Conservation (phyloP, 208 protist species). For the Leptomonas pyrrhocoris region DNA sequence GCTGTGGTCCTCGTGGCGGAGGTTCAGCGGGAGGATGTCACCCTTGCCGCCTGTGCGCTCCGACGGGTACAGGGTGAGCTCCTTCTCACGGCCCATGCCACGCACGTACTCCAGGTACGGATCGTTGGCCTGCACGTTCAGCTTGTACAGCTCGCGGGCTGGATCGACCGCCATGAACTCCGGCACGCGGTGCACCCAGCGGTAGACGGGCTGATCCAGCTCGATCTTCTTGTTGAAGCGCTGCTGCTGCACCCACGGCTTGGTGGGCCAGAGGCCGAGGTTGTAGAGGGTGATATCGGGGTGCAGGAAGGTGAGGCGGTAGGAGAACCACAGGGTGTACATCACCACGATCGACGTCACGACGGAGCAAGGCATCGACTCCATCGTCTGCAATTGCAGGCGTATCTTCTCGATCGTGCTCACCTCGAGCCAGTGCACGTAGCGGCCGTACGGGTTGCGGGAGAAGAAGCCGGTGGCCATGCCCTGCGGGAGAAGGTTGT, state of each 20-base stretch:
- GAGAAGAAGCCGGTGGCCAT: conserved; percentile 73
- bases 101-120: conserved; percentile 83
- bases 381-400: conserved; percentile 54
- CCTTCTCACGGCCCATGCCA: conserved; percentile 71
- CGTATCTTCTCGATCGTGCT: conserved; percentile 86
- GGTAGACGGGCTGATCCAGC: conserved; percentile 78
- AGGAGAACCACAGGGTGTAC: conserved; percentile 74
- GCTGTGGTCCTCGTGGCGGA: conserved; percentile 59
- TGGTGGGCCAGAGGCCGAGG: conserved; percentile 75
- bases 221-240: conserved; percentile 89
- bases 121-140: conserved; percentile 73
- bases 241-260: conserved; percentile 84
- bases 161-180: conserved; percentile 71
- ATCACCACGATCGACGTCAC: conserved; percentile 45
- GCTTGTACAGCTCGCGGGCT: conserved; percentile 67
- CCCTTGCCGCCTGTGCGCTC: conserved; percentile 55
- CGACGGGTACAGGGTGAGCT: conserved; percentile 50
- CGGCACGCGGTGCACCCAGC: conserved; percentile 82
- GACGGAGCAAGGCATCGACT: conserved; percentile 64
- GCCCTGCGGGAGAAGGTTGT: conserved; percentile 75
- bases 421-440: conserved; percentile 90
- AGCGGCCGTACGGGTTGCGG: conserved; percentile 81
- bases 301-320: conserved; percentile 79
- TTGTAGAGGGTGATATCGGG: conserved; percentile 89
- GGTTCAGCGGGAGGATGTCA: conserved; percentile 55